Evolutionary conservation across 2,329 filamentous ascomycete species (phyloP).

Genomic region (Thielaviopsis punctulata): DNA sequence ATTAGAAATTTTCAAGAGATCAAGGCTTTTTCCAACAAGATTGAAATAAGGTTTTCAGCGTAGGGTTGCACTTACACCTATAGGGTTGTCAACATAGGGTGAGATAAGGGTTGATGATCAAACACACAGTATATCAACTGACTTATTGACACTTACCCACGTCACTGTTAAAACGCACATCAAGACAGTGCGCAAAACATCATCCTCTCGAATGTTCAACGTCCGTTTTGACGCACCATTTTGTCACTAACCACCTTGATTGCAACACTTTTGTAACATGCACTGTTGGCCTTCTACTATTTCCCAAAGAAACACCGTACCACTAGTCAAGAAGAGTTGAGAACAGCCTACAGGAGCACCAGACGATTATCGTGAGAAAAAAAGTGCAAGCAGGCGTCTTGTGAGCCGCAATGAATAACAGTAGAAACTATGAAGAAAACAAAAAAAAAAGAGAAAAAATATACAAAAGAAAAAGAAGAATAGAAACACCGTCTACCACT

Average conservation of each 20-base stretch:
- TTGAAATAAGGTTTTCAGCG: background rate
- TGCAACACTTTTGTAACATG: conserved; percentile 18
- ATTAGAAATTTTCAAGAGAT: too few relatives aligned
- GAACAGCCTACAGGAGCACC: background rate
- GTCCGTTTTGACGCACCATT: background rate
- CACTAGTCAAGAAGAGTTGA: background rate
- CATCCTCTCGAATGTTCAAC: background rate
- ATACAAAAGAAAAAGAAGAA: background rate
- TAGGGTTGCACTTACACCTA: background rate
- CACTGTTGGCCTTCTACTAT: too few relatives aligned
- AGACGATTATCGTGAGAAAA: background rate
- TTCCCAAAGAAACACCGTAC: too few relatives aligned
- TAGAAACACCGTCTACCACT: conserved; percentile 43
- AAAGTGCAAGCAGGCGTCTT: too few relatives aligned
- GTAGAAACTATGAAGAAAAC: too few relatives aligned
- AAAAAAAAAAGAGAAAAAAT: too few relatives aligned
- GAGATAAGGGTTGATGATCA: background rate
- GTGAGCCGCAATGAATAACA: too few relatives aligned
- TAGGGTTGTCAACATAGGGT: background rate
- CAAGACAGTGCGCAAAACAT: background rate
- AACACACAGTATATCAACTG: background rate
- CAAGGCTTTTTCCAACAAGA: background rate
- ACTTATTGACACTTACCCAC: background rate
- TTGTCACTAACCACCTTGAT: conserved; percentile 13
- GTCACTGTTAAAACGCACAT: too few relatives aligned